Conservation (phyloP, 306 rosid genomes). For the Hylodesmum podocarpum region DNA sequence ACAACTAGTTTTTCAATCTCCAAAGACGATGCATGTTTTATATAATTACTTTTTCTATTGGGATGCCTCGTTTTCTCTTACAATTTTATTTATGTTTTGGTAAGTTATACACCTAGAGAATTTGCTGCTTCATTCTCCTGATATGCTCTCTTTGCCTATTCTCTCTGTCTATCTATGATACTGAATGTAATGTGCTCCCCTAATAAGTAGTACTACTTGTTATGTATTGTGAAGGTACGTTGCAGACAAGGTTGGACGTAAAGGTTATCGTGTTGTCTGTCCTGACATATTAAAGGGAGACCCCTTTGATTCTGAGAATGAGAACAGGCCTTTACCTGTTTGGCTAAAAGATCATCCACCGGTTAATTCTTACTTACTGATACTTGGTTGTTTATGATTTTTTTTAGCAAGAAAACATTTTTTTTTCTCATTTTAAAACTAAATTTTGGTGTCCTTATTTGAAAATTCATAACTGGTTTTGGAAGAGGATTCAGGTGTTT, state of each 20-base stretch:
- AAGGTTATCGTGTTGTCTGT: constrained; percentile 58
- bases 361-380: constrained; percentile 37
- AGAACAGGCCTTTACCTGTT: constrained; percentile 43
- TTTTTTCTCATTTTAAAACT: background rate
- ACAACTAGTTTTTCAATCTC: background rate
- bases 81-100: background rate
- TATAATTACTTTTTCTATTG: background rate
- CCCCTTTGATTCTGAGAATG: constrained; percentile 39
- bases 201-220: background rate
- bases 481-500: background rate
- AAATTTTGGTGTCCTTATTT: background rate
- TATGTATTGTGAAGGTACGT: constrained; percentile 50
- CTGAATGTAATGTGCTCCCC: background rate
- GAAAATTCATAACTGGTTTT: background rate
- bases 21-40: background rate
- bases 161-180: background rate
- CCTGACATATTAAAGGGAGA: constrained; percentile 68
- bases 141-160: background rate
- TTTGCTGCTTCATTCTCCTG: background rate
- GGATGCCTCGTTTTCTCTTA: background rate
- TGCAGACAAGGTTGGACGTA: constrained; percentile 67
- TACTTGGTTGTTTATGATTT: background rate
- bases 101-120: background rate
- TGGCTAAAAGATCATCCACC: constrained; percentile 58
- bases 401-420: too few species aligned